Evolutionary conservation across 352 stramenopile species (phyloP).

Genomic region (Peronosclerospora sorghi): DNA sequence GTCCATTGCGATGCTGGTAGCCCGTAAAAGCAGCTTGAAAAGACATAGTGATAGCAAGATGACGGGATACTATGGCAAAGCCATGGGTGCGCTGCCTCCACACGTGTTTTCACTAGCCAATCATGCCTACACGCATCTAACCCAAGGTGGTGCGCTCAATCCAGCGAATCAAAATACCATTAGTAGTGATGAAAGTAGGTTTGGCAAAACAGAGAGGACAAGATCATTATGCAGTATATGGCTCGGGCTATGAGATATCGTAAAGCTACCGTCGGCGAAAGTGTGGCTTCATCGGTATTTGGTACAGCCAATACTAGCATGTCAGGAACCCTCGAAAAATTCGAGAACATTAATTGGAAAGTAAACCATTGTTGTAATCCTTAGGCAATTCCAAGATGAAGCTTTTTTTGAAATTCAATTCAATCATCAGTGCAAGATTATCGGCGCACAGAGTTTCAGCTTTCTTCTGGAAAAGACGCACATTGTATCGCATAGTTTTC

Average conservation of each 20-base stretch:
- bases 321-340: slow-evolving; percentile 81
- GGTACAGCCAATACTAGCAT: slow-evolving; percentile 59
- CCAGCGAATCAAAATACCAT: slow-evolving; percentile 87
- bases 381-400: slow-evolving; percentile 93
- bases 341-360: slow-evolving; percentile 83
- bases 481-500: slow-evolving; percentile 82
- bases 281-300: not conserved
- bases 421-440: slow-evolving; percentile 86
- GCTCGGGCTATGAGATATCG: slow-evolving; percentile 66
- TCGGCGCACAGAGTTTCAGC: slow-evolving; percentile 84
- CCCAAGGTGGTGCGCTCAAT: slow-evolving; percentile 67
- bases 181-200: slow-evolving; percentile 86
- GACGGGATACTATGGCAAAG: slow-evolving; percentile 83
- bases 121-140: slow-evolving; percentile 83
- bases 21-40: slow-evolving; percentile 77
- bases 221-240: slow-evolving; percentile 89
- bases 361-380: slow-evolving; percentile 82
- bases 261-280: slow-evolving; percentile 25
- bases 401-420: slow-evolving; percentile 97
- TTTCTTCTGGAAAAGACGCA: slow-evolving; percentile 87
- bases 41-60: slow-evolving; percentile 62
- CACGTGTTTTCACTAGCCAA: slow-evolving; percentile 88
- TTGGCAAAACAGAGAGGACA: slow-evolving; percentile 86
- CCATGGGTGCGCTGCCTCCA: slow-evolving; percentile 67
- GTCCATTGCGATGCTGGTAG: slow-evolving; percentile 86